Percentiles rank a stretch among this genome's conserved stretches.
phyloP scores from a whole-genome alignment of 345 rosid genomes.

The Eucalyptus regnans region DNA sequence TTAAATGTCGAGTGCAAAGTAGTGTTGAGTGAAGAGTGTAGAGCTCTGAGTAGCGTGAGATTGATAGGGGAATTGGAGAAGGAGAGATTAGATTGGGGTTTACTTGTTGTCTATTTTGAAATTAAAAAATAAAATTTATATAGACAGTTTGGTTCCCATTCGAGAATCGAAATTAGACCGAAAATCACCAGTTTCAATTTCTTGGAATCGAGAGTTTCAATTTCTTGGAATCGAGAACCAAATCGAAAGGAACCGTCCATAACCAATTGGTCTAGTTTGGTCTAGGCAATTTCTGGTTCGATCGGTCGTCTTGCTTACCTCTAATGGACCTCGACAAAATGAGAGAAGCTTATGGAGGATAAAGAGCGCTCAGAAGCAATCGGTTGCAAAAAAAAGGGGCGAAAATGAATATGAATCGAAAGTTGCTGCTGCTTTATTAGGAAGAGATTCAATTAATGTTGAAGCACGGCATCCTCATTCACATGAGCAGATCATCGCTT shows the following conservation, averaged over 20 bases:
- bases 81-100: no score
- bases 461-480: no score
- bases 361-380: background rate
- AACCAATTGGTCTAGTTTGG: no score
- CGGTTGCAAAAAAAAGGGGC: no score
- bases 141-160: rapidly evolving
- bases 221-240: no score
- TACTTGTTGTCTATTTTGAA: no score
- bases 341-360: background rate
- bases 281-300: rapidly evolving
- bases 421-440: background rate
- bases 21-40: no score
- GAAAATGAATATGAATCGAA: rapidly evolving
- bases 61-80: no score
- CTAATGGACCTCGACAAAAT: background rate
- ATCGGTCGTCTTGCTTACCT: rapidly evolving
- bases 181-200: no score
- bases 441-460: background rate
- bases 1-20: no score
- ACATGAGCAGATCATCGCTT: background rate
- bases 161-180: rapidly evolving
- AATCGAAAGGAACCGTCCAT: rapidly evolving
- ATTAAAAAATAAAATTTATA: no score
- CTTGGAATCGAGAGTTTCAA: rapidly evolving
- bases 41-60: no score